phyloP scores from a whole-genome alignment of 169 alveolate genomes.

The Plasmodium falciparum region DNA sequence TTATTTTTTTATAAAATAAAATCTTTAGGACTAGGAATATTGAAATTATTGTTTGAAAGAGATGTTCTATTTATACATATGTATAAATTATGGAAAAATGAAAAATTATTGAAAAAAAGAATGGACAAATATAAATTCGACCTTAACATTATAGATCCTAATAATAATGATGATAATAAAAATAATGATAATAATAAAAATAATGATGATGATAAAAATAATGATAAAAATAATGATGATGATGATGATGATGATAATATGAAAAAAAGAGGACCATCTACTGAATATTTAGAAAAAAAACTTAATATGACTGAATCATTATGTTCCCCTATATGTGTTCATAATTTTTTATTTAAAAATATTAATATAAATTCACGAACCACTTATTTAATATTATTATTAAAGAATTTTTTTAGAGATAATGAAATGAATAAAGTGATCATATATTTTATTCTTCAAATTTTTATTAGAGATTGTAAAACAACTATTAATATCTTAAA shows the following conservation, averaged over 20 bases:
- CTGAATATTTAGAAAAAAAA: constrained; percentile 4
- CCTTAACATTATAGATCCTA: constrained; percentile 8
- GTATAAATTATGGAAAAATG: constrained; percentile 72
- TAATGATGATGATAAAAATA: too few species aligned
- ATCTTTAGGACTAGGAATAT: constrained; percentile 28
- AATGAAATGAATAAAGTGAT: constrained; percentile 59
- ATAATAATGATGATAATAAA: not conserved
- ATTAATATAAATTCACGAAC: constrained; percentile 68
- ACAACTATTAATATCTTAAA: constrained; percentile 67
- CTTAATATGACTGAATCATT: constrained; percentile 43
- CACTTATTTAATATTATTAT: constrained; percentile 38
- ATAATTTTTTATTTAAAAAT: constrained; percentile 65
- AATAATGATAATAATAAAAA: not conserved
- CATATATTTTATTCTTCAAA: constrained; percentile 49
- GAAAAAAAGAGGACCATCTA: not conserved
- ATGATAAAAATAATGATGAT: too few species aligned
- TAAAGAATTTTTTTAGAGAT: constrained; percentile 57
- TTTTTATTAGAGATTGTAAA: constrained; percentile 41
- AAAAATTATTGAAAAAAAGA: constrained; percentile 37
- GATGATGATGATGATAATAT: too few species aligned
- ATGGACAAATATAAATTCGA: constrained; percentile 37
- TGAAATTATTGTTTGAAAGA: constrained; percentile 58
- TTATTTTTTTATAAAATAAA: constrained; percentile 26
- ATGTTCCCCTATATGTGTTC: constrained; percentile 57
- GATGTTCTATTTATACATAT: constrained; percentile 70